Base-by-base conservation (phyloP, 495 filamentous ascomycete genomes). In the Chaetomium cochliodes region DNA sequence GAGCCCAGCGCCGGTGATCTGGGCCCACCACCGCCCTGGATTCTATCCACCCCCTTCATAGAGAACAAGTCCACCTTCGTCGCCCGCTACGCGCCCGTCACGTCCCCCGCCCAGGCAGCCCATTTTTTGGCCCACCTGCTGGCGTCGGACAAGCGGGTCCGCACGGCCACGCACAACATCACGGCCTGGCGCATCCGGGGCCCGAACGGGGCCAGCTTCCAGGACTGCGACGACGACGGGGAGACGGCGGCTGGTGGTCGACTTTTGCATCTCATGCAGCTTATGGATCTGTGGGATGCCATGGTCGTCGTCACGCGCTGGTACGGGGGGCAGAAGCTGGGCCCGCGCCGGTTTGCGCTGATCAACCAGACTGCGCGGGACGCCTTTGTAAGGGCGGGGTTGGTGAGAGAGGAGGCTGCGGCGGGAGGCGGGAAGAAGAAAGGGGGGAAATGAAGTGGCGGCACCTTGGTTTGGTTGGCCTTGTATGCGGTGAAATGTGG, bases 181-280 rank as follows among this genome's bases (percentile, higher is more conserved):
- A 81, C 77, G 25, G 85, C 85, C 13, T 87, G 84, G 78, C 79
- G 85, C 58, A 85, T 87, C 44, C 80, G 79, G n/a, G 72, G 76
- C 0, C 72, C 77, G 0, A 82, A 82, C 65, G 71, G 72, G 9
- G 84, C 87, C 22, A 82, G 81, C 42, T 90, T 86, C 63, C 91
- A 97, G 73, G 94, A 98, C 76, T 96, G 88, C 72, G 88, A 98
- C 69, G 94, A 98, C 73, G 94, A 98, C 72, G 94, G 94, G 13
- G 94, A 98, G 80, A 90, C 88, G n/a, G 94, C 94, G 25, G 94
- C 94, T 5, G 94, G 94, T 1, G 86, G 88, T 0, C 84, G 94
- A 28, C 70, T 98, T 69, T 79, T 96, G 47, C 90, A 96, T 78
- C 77, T 98, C 53, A 87, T 98, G 87, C 91, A 96, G 80, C 72